phyloP scores from a whole-genome alignment of 768 basidiomycete species.

The Naganishia vaughanmartiniae region DNA sequence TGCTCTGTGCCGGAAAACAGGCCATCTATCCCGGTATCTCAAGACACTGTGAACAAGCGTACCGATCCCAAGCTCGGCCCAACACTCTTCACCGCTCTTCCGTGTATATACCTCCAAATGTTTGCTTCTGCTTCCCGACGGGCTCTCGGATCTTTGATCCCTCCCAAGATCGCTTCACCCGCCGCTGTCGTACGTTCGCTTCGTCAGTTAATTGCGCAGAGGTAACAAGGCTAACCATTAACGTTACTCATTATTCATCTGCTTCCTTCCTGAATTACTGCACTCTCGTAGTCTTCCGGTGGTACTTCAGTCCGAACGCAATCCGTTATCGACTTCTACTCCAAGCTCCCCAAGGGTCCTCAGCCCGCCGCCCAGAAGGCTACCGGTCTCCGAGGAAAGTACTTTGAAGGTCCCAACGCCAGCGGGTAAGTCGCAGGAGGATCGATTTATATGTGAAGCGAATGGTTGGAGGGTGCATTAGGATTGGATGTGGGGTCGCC shows the following conservation, averaged over 20 bases:
- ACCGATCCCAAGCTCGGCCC: not conserved
- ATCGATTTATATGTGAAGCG: not conserved
- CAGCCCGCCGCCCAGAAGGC: conserved; percentile 60
- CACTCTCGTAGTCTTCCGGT: conserved; percentile 62
- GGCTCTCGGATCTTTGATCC: conserved; percentile 77
- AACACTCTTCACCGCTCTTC: conserved; percentile 6
- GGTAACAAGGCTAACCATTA: no score
- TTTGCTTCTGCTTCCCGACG: conserved; percentile 79
- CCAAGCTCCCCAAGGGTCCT: conserved; percentile 88
- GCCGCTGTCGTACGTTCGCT: conserved; percentile 68
- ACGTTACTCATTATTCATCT: not conserved
- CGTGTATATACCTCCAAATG: conserved; percentile 56
- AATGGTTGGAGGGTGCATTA: not conserved
- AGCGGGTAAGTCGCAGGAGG: conserved; percentile 46
- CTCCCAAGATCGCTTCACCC: conserved; percentile 92
- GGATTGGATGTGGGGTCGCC: not conserved
- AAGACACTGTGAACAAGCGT: not conserved
- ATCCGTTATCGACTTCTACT: conserved; percentile 91
- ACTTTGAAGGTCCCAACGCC: conserved; percentile 82
- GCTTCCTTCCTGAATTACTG: not conserved
- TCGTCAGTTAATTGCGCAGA: not conserved
- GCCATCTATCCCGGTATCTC: not conserved
- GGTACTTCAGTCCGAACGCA: conserved; percentile 76
- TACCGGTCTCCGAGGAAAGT: conserved; percentile 70
- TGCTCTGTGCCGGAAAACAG: conserved; percentile 20